Percentiles rank a stretch among this genome's conserved stretches.
Evolutionary conservation across 2,329 filamentous ascomycete species (phyloP).

Genomic region (Nemania bipapillata): DNA sequence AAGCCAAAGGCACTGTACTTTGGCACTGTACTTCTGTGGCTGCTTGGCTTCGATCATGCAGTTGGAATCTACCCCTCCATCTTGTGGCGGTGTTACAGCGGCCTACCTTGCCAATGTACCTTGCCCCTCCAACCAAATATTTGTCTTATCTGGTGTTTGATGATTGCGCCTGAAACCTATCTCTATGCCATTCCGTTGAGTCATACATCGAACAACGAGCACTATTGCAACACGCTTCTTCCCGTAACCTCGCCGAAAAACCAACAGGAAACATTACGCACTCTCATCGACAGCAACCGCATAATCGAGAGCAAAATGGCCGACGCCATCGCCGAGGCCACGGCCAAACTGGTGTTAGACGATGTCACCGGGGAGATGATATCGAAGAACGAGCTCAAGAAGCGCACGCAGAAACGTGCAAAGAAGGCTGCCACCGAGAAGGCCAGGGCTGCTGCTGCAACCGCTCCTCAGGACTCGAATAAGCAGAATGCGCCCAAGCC

Average conservation of each 20-base stretch:
- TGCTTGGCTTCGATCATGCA: too few species aligned
- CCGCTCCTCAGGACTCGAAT: conserved; percentile 39
- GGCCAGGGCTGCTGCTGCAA: conserved; percentile 55
- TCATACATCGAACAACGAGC: neutral
- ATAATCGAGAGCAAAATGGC: conserved; percentile 49
- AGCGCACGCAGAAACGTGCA: conserved; percentile 67
- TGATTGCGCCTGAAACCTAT: neutral
- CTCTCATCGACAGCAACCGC: neutral
- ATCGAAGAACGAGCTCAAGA: conserved; percentile 72
- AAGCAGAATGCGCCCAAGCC: conserved; percentile 48
- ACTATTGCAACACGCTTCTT: neutral
- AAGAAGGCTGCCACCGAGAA: conserved; percentile 66
- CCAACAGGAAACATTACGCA: neutral
- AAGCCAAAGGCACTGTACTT: too few species aligned
- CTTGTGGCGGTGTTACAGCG: conserved; percentile 26
- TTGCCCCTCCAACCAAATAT: conserved; percentile 20
- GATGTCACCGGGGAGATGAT: conserved; percentile 74
- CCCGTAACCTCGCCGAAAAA: neutral
- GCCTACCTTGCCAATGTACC: conserved; percentile 6
- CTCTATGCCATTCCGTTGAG: conserved; percentile 2
- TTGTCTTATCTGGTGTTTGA: neutral
- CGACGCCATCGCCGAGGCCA: conserved; percentile 56
- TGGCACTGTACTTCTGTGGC: neutral
- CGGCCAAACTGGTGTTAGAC: conserved; percentile 70
- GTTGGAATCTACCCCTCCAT: conserved; percentile 31